Evolutionary conservation across 1,139 yeast species (phyloP).

Genomic region (Debaryomyces udenii): DNA sequence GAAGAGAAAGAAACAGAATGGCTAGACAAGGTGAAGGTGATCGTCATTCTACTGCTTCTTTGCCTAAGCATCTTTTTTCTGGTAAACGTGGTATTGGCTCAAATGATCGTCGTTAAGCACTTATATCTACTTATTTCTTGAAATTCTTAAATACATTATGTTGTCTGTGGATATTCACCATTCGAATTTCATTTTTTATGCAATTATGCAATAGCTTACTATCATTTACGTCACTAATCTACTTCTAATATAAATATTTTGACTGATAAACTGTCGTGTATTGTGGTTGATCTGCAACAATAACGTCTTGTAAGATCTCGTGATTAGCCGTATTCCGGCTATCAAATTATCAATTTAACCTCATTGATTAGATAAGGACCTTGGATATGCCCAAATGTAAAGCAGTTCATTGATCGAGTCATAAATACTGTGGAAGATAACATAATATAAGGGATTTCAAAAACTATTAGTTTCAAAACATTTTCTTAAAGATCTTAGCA

Average conservation of each 20-base stretch:
- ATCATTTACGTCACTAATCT: constrained; percentile 5
- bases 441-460: background rate
- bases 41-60: constrained; percentile 79
- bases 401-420: no score
- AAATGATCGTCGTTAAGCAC: constrained; percentile 65
- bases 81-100: constrained; percentile 97
- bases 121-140: constrained; percentile 6
- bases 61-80: constrained; percentile 92
- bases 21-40: constrained; percentile 97
- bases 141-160: background rate
- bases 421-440: no score
- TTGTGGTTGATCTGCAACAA: constrained; percentile 1
- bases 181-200: constrained; percentile 8
- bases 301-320: constrained; percentile 5
- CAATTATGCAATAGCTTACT: constrained; percentile 11
- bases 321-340: constrained; percentile 9
- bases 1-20: constrained; percentile 89
- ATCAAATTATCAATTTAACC: constrained; percentile 7
- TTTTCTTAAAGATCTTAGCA: no score
- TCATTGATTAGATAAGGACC: constrained; percentile 12
- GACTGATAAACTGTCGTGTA: background rate
- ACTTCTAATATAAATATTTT: constrained; percentile 8
- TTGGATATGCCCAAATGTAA: no score
- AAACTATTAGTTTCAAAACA: background rate
- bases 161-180: constrained; percentile 4